Evolutionary conservation across 2,329 filamentous ascomycete genomes (phyloP).

Genomic region (Chaetomiaceae sp.): DNA sequence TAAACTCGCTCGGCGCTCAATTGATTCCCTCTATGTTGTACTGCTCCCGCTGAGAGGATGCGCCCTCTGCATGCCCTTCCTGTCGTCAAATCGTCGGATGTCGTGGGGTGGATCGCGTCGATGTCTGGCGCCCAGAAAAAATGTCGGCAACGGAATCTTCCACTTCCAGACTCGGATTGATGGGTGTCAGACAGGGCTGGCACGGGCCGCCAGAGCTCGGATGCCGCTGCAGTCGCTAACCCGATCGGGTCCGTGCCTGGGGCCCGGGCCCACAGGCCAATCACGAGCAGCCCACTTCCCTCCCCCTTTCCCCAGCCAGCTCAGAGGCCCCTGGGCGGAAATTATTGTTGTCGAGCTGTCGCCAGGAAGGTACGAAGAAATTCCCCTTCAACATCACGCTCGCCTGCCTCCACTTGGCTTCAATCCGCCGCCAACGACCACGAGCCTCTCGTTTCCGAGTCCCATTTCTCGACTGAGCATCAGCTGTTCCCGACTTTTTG

Average conservation of each 20-base stretch:
- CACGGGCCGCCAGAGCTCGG: conserved; percentile 23
- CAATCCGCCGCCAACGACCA: conserved; percentile 5
- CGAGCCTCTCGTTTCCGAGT: background rate
- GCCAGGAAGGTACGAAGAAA: conserved; percentile 26
- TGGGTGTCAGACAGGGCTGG: conserved; percentile 15
- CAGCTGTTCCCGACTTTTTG: conserved; percentile 22
- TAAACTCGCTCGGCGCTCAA: background rate
- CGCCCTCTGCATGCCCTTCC: conserved; percentile 14
- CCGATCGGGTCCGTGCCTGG: conserved; percentile 23
- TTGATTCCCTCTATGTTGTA: background rate
- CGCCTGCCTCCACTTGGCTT: conserved; percentile 18
- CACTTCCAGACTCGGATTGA: background rate
- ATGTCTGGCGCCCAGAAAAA: conserved; percentile 20
- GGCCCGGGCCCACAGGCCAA: conserved; percentile 25
- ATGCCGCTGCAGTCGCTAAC: conserved; percentile 20
- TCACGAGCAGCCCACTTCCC: conserved; percentile 26
- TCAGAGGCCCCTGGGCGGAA: conserved; percentile 28
- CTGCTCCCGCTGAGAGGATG: background rate
- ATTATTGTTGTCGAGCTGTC: conserved; percentile 29
- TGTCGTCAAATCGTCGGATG: conserved; percentile 11
- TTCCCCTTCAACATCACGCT: conserved; percentile 23
- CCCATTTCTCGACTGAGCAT: background rate
- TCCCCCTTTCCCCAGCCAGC: conserved; percentile 38
- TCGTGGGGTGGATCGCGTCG: conserved; percentile 13
- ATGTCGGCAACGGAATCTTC: conserved; percentile 21